A percentile compares a stretch with the other conserved stretches of the same genome.
Evolutionary conservation across 305 asterid species (phyloP).

Genomic region (Fraxinus latifolia): DNA sequence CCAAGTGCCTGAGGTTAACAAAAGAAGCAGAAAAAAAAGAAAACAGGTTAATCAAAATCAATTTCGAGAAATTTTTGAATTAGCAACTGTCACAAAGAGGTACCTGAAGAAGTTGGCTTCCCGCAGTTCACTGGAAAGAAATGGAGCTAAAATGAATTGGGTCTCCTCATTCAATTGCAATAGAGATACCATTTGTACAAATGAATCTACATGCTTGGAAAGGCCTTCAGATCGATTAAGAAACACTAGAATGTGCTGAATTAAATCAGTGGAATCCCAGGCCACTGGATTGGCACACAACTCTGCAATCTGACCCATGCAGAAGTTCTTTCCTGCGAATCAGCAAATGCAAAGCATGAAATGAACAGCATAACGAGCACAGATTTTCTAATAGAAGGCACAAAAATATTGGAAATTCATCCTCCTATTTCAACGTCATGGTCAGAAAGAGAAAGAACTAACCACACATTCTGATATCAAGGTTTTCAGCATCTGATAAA

Average conservation of each 20-base stretch:
- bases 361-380: neutral
- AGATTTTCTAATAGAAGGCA: neutral
- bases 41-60: neutral
- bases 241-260: conserved; percentile 71
- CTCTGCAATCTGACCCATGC: conserved; percentile 74
- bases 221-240: conserved; percentile 84
- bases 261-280: conserved; percentile 55
- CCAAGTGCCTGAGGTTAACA: conserved; percentile 50
- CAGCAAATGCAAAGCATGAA: conserved; percentile 20
- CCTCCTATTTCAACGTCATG: neutral
- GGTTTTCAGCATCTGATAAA: conserved; percentile 70
- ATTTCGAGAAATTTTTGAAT: neutral
- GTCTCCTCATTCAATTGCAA: conserved; percentile 60
- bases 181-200: conserved; percentile 85
- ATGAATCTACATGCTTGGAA: conserved; percentile 73
- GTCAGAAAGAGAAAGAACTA: conserved; percentile 29
- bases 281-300: conserved; percentile 51
- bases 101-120: conserved; percentile 76
- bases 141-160: conserved; percentile 67
- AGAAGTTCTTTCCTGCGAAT: conserved; percentile 78
- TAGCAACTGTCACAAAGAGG: neutral
- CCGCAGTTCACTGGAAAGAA: conserved; percentile 63
- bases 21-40: conserved; percentile 14
- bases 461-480: conserved; percentile 74
- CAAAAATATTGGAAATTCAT: neutral